Percentiles rank a stretch among this genome's conserved stretches.
These are phyloP conservation scores for Lyophyllum atratum DNA, from an alignment of 768 basidiomycete species.

Conservation along the genomic window DNA sequence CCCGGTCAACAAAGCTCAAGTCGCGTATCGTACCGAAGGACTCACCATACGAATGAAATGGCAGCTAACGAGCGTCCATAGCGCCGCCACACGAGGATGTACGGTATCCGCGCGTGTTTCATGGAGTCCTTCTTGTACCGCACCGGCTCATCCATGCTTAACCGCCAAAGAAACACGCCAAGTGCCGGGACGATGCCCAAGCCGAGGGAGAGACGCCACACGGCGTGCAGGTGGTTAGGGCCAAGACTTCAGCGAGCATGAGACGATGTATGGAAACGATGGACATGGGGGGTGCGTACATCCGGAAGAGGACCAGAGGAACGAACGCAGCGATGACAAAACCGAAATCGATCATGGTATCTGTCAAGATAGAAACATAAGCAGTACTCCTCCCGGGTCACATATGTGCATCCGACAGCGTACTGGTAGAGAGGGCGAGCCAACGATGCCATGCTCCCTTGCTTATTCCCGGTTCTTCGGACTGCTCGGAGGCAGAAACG, in stretches of 20 bases:
- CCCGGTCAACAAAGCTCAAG: background rate
- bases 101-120: conserved; percentile 73
- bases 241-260: too few species aligned
- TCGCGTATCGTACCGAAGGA: background rate
- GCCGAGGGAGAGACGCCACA: conserved; percentile 82
- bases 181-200: conserved; percentile 80
- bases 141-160: conserved; percentile 78
- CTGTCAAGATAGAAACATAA: conserved; percentile 32
- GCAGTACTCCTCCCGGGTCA: background rate
- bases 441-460: conserved; percentile 82
- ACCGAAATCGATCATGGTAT: conserved; percentile 81
- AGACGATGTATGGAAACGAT: background rate
- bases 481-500: conserved; percentile 85
- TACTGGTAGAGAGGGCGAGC: conserved; percentile 88
- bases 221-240: too few species aligned
- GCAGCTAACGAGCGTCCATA: conserved; percentile 77
- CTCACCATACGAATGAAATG: conserved; percentile 73
- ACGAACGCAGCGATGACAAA: conserved; percentile 80
- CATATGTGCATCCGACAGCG: conserved; percentile 16
- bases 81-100: conserved; percentile 69
- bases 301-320: conserved; percentile 86
- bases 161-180: conserved; percentile 81
- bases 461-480: conserved; percentile 74
- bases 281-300: conserved; percentile 44
- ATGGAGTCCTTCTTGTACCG: conserved; percentile 78